Conservation (phyloP, 140 eudicot genomes). For the Anethum foeniculum region DNA sequence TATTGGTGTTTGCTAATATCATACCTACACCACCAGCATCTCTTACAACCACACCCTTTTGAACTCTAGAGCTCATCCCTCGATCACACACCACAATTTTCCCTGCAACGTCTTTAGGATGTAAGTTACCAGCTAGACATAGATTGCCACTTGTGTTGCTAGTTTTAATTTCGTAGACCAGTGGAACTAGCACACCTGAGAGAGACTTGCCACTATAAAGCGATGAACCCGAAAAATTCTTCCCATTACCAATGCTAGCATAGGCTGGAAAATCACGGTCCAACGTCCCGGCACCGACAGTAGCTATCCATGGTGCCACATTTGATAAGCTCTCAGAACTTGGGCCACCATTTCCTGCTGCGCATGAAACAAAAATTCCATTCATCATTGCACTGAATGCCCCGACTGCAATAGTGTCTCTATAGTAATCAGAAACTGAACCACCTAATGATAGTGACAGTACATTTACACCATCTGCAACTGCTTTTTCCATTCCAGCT, state of each 20-base stretch:
- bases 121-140: slow-evolving; percentile 50
- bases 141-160: slow-evolving; percentile 43
- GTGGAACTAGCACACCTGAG: slow-evolving; percentile 27
- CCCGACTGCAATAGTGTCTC: slow-evolving; percentile 54
- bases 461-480: slow-evolving; percentile 61
- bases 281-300: slow-evolving; percentile 78
- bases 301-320: slow-evolving; percentile 88
- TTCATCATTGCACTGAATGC: slow-evolving; percentile 52
- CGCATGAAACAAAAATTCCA: slow-evolving; percentile 66
- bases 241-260: slow-evolving; percentile 56
- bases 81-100: slow-evolving; percentile 88
- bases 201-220: slow-evolving; percentile 62
- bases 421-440: slow-evolving; percentile 37
- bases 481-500: slow-evolving; percentile 68
- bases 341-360: slow-evolving; percentile 88
- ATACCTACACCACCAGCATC: slow-evolving; percentile 79
- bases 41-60: slow-evolving; percentile 63
- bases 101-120: slow-evolving; percentile 41
- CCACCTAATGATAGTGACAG: slow-evolving; percentile 79
- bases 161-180: slow-evolving; percentile 54
- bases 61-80: slow-evolving; percentile 56
- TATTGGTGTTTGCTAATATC: slow-evolving; percentile 61
- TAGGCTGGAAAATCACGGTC: slow-evolving; percentile 85
- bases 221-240: slow-evolving; percentile 48
- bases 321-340: slow-evolving; percentile 48